Percentiles rank a stretch among this genome's conserved stretches.
Evolutionary conservation across 2,329 filamentous ascomycete species (phyloP).

Genomic region (Sarocladium brachiariae): DNA sequence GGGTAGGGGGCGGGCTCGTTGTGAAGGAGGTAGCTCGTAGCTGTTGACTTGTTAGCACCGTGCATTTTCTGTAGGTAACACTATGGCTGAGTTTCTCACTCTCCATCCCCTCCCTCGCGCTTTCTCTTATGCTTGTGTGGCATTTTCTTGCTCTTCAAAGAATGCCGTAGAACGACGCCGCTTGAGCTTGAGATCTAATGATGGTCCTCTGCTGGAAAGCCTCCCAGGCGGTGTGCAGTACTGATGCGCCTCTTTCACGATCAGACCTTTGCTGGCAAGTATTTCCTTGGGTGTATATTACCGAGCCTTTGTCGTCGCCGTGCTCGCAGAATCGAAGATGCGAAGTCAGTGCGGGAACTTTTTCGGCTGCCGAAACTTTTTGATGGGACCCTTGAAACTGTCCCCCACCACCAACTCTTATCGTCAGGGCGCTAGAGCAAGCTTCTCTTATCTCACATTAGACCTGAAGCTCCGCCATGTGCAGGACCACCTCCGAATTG

Average conservation of each 20-base stretch:
- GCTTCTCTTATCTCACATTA: not conserved
- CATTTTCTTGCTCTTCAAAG: constrained; percentile 53
- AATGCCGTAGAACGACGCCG: no score
- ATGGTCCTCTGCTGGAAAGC: no score
- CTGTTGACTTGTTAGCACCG: constrained; percentile 21
- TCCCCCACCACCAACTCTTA: not conserved
- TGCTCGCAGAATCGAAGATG: constrained; percentile 56
- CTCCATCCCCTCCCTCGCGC: constrained; percentile 46
- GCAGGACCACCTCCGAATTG: no score
- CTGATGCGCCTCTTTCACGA: no score
- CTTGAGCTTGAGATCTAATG: no score
- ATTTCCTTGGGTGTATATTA: no score
- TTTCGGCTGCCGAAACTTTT: not conserved
- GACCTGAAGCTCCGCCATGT: no score
- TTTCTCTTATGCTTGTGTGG: constrained; percentile 78
- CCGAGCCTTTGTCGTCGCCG: no score
- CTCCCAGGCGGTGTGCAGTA: no score
- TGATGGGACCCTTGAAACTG: not conserved
- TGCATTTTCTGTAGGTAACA: constrained; percentile 6
- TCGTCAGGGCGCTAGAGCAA: no score
- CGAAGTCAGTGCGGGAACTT: not conserved
- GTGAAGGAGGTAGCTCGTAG: constrained; percentile 42
- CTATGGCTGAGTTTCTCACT: constrained; percentile 31
- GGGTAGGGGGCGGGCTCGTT: constrained; percentile 45
- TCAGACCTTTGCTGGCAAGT: no score